Percentiles rank a stretch among this genome's conserved stretches.
phyloP scores from a whole-genome alignment of 805 yeast genomes.

The Starmerella stellata region DNA sequence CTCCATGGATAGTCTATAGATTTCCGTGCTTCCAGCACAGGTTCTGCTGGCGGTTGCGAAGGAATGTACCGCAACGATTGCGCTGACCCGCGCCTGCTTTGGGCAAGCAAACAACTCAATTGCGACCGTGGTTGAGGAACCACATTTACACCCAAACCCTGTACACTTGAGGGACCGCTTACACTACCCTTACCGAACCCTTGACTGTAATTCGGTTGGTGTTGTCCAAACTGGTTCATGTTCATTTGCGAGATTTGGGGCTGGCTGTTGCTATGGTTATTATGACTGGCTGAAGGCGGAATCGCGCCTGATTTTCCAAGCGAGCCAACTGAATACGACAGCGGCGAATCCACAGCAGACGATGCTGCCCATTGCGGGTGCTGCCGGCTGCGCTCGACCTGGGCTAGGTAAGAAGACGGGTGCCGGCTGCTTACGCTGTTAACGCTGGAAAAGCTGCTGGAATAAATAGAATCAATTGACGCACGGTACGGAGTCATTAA shows the following conservation, averaged over 20 bases:
- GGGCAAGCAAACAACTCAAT: conserved; percentile 15
- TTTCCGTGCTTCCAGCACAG: conserved; percentile 8
- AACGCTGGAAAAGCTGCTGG: background rate
- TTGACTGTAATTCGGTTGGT: too few relatives aligned
- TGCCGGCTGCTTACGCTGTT: background rate
- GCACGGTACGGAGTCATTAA: background rate
- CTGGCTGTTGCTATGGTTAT: too few relatives aligned
- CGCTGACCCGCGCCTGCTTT: conserved; percentile 8
- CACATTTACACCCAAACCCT: background rate
- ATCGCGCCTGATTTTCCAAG: background rate
- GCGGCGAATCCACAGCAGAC: conserved; percentile 11
- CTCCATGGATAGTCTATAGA: conserved; percentile 7
- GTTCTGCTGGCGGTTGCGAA: conserved; percentile 11
- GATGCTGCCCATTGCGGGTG: conserved; percentile 2
- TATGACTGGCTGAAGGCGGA: too few relatives aligned
- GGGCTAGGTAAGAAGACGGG: conserved; percentile 1
- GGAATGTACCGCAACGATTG: conserved; percentile 2
- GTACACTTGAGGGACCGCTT: background rate
- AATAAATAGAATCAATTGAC: background rate
- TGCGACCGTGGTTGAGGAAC: conserved; percentile 14
- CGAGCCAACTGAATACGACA: background rate
- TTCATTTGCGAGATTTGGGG: too few relatives aligned
- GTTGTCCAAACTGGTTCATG: too few relatives aligned
- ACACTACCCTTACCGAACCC: too few relatives aligned
- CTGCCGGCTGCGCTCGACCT: conserved; percentile 1